Evolutionary conservation across 495 filamentous ascomycete species (phyloP).

Genomic region (Neurospora sp.): DNA sequence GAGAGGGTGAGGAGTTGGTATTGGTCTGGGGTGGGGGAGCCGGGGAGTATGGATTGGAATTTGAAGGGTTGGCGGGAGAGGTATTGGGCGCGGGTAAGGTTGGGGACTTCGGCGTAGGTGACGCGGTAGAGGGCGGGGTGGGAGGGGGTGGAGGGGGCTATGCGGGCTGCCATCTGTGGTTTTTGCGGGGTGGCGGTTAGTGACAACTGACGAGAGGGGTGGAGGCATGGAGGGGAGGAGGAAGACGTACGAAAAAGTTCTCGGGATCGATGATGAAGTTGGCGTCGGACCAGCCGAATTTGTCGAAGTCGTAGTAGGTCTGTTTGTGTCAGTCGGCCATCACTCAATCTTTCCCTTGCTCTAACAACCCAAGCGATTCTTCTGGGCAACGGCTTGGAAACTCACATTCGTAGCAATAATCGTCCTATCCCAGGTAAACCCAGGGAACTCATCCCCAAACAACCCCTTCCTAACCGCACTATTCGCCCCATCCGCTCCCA

Average conservation of each 20-base stretch:
- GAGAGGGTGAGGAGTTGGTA: slow-evolving; percentile 39
- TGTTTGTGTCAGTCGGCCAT: neutral
- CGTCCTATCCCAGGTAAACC: slow-evolving; percentile 48
- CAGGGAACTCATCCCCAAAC: slow-evolving; percentile 51
- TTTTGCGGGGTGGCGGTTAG: no score
- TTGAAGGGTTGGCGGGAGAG: slow-evolving; percentile 35
- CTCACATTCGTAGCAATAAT: slow-evolving; percentile 55
- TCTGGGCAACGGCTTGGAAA: neutral
- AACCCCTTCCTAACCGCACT: slow-evolving; percentile 43
- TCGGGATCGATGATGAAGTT: slow-evolving; percentile 52
- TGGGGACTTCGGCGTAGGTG: slow-evolving; percentile 41
- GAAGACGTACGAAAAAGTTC: slow-evolving; percentile 18
- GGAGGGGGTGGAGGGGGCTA: slow-evolving; percentile 43
- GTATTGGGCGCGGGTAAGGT: slow-evolving; percentile 37
- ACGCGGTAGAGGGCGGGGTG: slow-evolving; percentile 46
- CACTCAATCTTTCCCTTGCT: neutral
- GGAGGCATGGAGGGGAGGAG: no score
- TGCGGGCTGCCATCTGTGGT: slow-evolving; percentile 46
- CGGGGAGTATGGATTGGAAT: slow-evolving; percentile 42
- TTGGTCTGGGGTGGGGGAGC: slow-evolving; percentile 40
- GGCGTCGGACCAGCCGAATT: slow-evolving; percentile 40
- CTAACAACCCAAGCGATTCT: neutral
- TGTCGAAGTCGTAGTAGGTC: slow-evolving; percentile 44
- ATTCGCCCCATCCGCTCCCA: slow-evolving; percentile 46
- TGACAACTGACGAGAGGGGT: no score